phyloP scores from a whole-genome alignment of 345 rosid species.

The Sonneratia caseolaris region DNA sequence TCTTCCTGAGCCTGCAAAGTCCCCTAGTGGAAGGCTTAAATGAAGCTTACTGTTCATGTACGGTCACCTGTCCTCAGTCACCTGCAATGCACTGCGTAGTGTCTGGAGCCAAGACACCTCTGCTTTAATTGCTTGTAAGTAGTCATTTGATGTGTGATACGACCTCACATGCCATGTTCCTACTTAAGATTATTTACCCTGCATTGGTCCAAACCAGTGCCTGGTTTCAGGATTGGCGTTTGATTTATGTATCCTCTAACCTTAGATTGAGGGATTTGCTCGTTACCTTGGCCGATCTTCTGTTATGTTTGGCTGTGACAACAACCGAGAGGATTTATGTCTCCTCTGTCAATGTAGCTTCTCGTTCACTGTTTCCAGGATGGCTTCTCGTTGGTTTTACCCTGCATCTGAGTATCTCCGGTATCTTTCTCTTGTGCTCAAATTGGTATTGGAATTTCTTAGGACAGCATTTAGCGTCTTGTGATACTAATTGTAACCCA shows the following conservation, averaged over 20 bases:
- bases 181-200: neutral
- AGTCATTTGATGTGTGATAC: neutral
- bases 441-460: no score
- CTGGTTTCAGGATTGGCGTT: neutral
- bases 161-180: neutral
- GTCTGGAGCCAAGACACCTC: neutral
- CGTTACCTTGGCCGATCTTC: neutral
- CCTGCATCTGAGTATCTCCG: neutral
- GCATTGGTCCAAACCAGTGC: neutral
- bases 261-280: neutral
- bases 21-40: neutral
- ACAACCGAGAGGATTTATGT: neutral
- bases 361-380: neutral
- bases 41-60: neutral
- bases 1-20: neutral
- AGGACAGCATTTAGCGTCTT: no score
- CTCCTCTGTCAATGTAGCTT: neutral
- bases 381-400: neutral
- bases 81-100: neutral
- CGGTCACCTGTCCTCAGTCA: neutral
- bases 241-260: neutral
- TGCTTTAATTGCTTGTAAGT: neutral
- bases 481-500: no score
- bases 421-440: neutral
- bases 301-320: neutral